phyloP scores from a whole-genome alignment of 2,329 filamentous ascomycete species.

The Diaporthe capsici region DNA sequence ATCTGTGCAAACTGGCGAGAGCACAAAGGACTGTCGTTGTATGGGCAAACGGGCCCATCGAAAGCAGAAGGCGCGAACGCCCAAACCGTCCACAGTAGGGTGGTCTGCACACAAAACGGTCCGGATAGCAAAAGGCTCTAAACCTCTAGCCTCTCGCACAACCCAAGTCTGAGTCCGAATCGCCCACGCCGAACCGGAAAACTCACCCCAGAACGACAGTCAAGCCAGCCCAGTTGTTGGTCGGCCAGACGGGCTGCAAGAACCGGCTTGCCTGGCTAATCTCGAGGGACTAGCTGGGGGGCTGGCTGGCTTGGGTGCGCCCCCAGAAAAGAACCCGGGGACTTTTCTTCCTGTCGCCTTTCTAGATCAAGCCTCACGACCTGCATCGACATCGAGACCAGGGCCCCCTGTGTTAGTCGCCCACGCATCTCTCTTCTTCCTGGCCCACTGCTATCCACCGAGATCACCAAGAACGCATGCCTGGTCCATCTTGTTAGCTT shows the following conservation, averaged over 20 bases:
- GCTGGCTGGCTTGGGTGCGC: background rate
- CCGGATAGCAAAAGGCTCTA: background rate
- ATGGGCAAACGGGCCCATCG: background rate
- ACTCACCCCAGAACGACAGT: conserved; percentile 1
- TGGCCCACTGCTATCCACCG: conserved; percentile 37
- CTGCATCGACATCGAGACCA: conserved; percentile 34
- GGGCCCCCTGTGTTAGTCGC: conserved; percentile 40
- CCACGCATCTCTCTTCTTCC: conserved; percentile 37
- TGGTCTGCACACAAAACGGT: conserved; percentile 15
- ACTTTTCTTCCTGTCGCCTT: conserved; percentile 30
- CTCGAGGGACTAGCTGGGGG: background rate
- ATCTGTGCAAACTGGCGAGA: background rate
- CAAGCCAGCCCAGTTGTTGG: conserved; percentile 7
- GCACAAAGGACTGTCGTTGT: background rate
- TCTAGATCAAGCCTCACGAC: conserved; percentile 29
- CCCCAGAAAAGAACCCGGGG: conserved; percentile 33
- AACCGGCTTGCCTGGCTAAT: conserved; percentile 21
- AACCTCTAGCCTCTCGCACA: conserved; percentile 13
- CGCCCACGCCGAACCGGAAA: conserved; percentile 12
- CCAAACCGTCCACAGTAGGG: background rate
- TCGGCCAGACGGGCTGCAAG: conserved; percentile 1
- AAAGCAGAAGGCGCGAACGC: background rate
- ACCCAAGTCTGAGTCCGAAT: conserved; percentile 2
- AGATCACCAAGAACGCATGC: conserved; percentile 31
- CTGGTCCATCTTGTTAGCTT: conserved; percentile 31